Evolutionary conservation across 805 yeast genomes (phyloP), one percentile per base, ranked within the genome.

Genomic region (Saturnispora dispora): DNA sequence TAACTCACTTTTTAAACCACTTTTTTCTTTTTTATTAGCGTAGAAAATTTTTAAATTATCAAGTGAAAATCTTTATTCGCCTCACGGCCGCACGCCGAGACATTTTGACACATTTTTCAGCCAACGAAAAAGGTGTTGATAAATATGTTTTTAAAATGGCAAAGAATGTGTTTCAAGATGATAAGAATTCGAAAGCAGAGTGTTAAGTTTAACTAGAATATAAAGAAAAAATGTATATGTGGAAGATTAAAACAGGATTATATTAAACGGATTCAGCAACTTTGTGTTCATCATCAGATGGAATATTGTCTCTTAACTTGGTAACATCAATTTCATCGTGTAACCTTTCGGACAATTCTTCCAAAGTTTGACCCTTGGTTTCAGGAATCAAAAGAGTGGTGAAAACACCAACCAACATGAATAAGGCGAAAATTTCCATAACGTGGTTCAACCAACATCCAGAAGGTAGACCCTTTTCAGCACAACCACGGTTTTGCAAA

Each of bases 401-500:
- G 62, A 74, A 69, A 60, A 80, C 59, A 74, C 96, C 96, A 48
- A 82, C 58, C 71, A 88, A 76, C 96, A 88, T 88, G 79, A 88
- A 88, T 50, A 88, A 74, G 22, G 96, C 96, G 66, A 85, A 88
- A 66, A 88, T 88, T 73, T 88, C 88, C 95, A 88, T 87, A 58
- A 88, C 95, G 61, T 88, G 95, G 42, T 88, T 88, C 68, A 88
- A 77, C 83, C 78, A 88, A 81, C 96, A 88, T 72, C 81, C 78
- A 40, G 60, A 59, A 53, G 77, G 66, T 49, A 58, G 57, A 36
- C 63, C 66, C 52, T 74, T 75, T 45, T 71, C 70, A 36, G 87
- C 71, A 79, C 95, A 88, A 57, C 79, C 77, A 70, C 85, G 90
- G 75, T 84, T 73, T 51, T 82, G 75, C 63, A 88, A 77, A 58